Base-by-base conservation (phyloP, 306 rosid species). In the Erythrophleum fordii region DNA sequence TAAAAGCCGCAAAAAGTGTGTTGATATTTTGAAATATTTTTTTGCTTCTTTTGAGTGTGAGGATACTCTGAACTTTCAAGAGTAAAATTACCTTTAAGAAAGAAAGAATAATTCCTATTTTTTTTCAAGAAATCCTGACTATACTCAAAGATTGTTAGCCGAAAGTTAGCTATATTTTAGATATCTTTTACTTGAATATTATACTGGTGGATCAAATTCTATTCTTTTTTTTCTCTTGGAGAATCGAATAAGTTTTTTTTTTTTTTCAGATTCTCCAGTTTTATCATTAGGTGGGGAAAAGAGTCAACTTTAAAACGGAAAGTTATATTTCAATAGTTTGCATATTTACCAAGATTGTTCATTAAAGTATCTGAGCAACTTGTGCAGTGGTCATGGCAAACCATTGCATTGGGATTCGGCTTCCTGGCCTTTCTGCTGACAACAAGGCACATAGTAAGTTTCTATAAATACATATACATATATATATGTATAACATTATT, bases 361-460 rank as follows among this genome's bases (percentile, higher is more conserved):
- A 75, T 82, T 83, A 14, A 81, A 52, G 37, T 70, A 41, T 69
- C 39, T 82, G 69, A 35, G 17, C 31, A 60, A 41, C 35, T 77
- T 83, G 75, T 88, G 90, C 98, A 96, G 98, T 96, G 99, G 98
- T 91, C 97, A 62, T 90, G 97, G 97, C 92, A 90, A 88, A 90
- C 99, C 25, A 83, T 96, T 75, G 56, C 91, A 51, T 79, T 96
- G 85, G 99, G 97, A 72, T 42, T 84, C 10, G 10, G 92, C 82
- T 93, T 96, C 89, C 78, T 96, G 34, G 60, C 81, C 65, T 89
- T 93, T 72, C 83, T 96, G 31, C 86, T 93, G 85, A 68, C 76
- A 73, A 86, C 99, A 55, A 92, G 97, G 56, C 92, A 93, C 76
- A 87, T 96, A 64, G 98, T 96, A 88, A 93, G 90, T 77, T 39